These are phyloP conservation scores for Ophiostoma populinum DNA, from an alignment of 2,329 filamentous ascomycete species.

Conservation along the genomic window DNA sequence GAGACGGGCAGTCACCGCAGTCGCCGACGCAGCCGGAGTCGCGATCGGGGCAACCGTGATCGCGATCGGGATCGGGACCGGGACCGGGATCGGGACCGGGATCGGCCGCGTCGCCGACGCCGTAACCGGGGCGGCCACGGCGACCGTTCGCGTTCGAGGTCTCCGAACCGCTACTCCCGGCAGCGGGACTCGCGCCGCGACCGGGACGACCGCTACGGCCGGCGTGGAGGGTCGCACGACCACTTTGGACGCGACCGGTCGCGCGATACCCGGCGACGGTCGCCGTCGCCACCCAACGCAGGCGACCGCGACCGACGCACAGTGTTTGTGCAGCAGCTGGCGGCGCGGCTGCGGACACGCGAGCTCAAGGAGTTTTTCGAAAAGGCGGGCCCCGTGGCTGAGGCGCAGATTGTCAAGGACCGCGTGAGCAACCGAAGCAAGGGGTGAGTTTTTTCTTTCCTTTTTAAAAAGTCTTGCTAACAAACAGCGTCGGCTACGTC, in stretches of 20 bases:
- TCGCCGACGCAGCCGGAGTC: slow-evolving; percentile 51
- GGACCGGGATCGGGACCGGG: not conserved
- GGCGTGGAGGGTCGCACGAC: slow-evolving; percentile 5
- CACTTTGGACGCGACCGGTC: slow-evolving; percentile 14
- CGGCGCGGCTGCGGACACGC: slow-evolving; percentile 77
- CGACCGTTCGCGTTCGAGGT: slow-evolving; percentile 54
- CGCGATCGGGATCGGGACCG: not conserved
- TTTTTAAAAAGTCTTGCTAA: slow-evolving; percentile 14
- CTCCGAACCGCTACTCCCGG: slow-evolving; percentile 43
- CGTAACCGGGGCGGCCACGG: slow-evolving; percentile 5
- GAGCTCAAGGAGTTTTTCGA: slow-evolving; percentile 93
- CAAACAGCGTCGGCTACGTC: slow-evolving; percentile 81
- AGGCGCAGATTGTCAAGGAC: slow-evolving; percentile 97
- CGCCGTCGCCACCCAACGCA: slow-evolving; percentile 38
- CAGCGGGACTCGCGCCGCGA: slow-evolving; percentile 27
- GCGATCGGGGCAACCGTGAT: not conserved
- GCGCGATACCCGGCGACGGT: slow-evolving; percentile 21
- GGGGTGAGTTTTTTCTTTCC: slow-evolving; percentile 44
- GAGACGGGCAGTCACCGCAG: slow-evolving; percentile 67
- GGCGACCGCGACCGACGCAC: slow-evolving; percentile 94
- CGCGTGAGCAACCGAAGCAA: slow-evolving; percentile 93
- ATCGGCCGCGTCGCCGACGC: slow-evolving; percentile 5
- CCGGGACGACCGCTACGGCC: slow-evolving; percentile 1
- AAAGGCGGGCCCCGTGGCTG: slow-evolving; percentile 83
- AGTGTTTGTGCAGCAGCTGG: slow-evolving; percentile 96